Evolutionary conservation across 2,329 filamentous ascomycete species (phyloP).

Genomic region (Chrysoporthe deuterocubensis): DNA sequence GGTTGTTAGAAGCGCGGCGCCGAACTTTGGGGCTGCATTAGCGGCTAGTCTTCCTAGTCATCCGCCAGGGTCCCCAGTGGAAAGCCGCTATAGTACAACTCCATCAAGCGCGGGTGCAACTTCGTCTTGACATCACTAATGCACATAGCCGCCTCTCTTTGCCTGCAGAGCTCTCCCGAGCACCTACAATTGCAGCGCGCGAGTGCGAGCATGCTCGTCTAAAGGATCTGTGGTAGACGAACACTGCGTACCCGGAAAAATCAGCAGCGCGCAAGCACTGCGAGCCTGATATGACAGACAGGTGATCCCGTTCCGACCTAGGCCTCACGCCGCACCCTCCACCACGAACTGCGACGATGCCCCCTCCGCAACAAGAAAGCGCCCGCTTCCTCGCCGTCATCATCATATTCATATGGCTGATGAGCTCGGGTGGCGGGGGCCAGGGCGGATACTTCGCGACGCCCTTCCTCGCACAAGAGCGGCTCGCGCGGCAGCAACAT

Average conservation of each 20-base stretch:
- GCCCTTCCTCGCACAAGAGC: conserved; percentile 48
- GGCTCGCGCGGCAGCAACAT: conserved; percentile 55
- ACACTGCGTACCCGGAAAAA: not conserved
- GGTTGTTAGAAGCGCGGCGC: not conserved
- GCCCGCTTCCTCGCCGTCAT: conserved; percentile 48
- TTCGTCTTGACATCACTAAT: not conserved
- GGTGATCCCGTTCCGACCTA: conserved; percentile 18
- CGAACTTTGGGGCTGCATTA: conserved; percentile 9
- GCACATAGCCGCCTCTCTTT: not conserved
- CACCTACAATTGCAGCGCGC: not conserved
- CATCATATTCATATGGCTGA: conserved; percentile 50
- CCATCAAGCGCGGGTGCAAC: not conserved
- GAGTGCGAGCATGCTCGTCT: not conserved
- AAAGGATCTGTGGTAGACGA: not conserved
- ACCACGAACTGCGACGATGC: conserved; percentile 40
- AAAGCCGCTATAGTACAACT: not conserved
- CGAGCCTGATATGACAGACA: conserved; percentile 21
- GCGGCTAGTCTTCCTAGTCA: not conserved
- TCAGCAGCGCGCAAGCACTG: not conserved
- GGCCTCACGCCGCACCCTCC: conserved; percentile 28
- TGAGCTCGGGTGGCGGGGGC: conserved; percentile 46
- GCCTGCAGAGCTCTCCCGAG: not conserved
- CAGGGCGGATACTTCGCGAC: conserved; percentile 46
- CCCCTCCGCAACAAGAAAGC: conserved; percentile 50
- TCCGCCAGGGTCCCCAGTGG: not conserved